Percentiles rank a stretch among this genome's conserved stretches.
These are phyloP conservation scores for Solanum sejunctum DNA, from an alignment of 257 asterid genomes.

Conservation along the genomic window DNA sequence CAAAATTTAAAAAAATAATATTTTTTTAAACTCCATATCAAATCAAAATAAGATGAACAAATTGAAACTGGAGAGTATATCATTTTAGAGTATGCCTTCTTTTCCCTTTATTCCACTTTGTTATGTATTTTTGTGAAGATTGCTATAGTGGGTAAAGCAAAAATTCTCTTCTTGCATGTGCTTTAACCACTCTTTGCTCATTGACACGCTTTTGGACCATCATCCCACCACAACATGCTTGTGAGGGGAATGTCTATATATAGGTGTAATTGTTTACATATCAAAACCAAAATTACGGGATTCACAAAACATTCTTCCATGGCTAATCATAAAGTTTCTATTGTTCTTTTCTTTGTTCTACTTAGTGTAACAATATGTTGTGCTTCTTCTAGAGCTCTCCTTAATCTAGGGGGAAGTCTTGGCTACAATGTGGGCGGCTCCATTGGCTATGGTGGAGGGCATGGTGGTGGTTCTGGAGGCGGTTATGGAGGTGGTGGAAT, in stretches of 20 bases:
- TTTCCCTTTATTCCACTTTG: background rate
- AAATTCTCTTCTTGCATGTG: background rate
- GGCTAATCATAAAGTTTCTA: conserved; percentile 19
- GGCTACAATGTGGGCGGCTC: conserved; percentile 3
- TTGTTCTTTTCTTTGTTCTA: conserved; percentile 22
- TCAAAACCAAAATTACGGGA: background rate
- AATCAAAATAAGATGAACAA: background rate
- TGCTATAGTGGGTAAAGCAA: background rate
- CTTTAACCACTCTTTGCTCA: conserved; percentile 3
- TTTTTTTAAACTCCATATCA: rapidly evolving
- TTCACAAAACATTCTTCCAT: conserved; percentile 1
- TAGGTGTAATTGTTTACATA: conserved; percentile 18
- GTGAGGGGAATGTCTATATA: conserved; percentile 28
- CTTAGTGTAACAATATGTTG: conserved; percentile 30
- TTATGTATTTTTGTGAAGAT: background rate
- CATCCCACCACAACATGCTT: conserved; percentile 1
- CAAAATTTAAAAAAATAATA: too few relatives aligned
- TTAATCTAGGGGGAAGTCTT: conserved; percentile 11
- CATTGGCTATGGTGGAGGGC: conserved; percentile 5
- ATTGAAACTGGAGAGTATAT: background rate
- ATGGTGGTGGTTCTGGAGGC: conserved; percentile 16
- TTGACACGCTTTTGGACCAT: background rate
- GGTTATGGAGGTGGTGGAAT: conserved; percentile 1
- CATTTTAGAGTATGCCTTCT: background rate
- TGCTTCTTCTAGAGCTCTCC: conserved; percentile 48